Conservation (phyloP, 2,329 filamentous ascomycete genomes). For the Chrysosphaeria jannelii region DNA sequence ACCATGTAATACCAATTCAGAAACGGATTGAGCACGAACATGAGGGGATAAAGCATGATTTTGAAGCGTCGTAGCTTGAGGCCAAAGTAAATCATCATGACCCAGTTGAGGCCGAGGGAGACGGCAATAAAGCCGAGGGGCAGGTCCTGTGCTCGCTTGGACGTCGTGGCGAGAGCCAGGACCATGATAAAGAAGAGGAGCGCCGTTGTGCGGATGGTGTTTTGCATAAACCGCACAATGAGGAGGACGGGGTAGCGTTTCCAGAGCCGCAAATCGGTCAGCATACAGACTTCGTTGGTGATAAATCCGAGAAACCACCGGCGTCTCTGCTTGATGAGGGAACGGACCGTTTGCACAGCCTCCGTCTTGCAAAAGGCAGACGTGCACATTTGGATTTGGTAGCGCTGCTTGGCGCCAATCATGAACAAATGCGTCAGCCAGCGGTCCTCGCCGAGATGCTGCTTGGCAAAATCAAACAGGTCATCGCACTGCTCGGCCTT, state of each 20-base stretch:
- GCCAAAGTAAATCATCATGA: slow-evolving; percentile 90
- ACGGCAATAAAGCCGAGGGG: slow-evolving; percentile 85
- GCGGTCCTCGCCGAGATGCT: slow-evolving; percentile 77
- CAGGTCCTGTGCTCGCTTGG: slow-evolving; percentile 44
- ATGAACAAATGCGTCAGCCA: slow-evolving; percentile 98
- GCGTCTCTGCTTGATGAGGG: slow-evolving; percentile 74
- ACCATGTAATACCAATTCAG: slow-evolving; percentile 99
- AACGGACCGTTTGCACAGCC: slow-evolving; percentile 64
- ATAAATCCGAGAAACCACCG: slow-evolving; percentile 95
- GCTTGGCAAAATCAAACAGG: slow-evolving; percentile 88
- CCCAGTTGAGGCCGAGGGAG: slow-evolving; percentile 75
- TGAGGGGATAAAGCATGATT: slow-evolving; percentile 78
- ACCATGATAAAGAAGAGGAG: slow-evolving; percentile 86
- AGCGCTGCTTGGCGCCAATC: slow-evolving; percentile 77
- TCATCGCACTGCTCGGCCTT: slow-evolving; percentile 89
- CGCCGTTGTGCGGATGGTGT: slow-evolving; percentile 83
- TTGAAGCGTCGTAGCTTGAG: slow-evolving; percentile 68
- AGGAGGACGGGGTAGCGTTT: slow-evolving; percentile 66
- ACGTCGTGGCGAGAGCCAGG: slow-evolving; percentile 59
- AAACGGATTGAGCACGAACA: slow-evolving; percentile 87
- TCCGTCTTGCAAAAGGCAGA: slow-evolving; percentile 97
- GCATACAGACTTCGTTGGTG: slow-evolving; percentile 94
- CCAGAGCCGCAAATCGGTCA: slow-evolving; percentile 84
- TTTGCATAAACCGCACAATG: slow-evolving; percentile 73
- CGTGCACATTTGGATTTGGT: slow-evolving; percentile 94